Evolutionary conservation across 1,284 basidiomycete genomes (phyloP).

Genomic region (Ceratobasidium theobromae): DNA sequence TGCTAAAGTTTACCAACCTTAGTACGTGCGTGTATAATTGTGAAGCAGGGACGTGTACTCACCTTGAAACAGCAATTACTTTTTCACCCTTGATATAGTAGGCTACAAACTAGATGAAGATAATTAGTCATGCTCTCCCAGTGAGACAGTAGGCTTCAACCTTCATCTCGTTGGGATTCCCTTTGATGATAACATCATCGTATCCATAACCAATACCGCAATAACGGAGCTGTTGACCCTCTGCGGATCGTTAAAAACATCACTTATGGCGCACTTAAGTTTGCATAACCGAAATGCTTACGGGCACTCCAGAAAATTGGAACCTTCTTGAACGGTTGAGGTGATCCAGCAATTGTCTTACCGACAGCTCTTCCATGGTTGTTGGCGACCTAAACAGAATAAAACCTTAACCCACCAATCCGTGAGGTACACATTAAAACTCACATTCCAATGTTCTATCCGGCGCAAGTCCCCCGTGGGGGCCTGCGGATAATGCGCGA

Average conservation of each 20-base stretch:
- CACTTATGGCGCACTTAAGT: constrained; percentile 16
- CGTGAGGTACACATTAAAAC: constrained; percentile 39
- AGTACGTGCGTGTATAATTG: background rate
- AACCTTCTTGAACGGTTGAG: constrained; percentile 64
- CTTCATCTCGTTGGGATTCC: constrained; percentile 78
- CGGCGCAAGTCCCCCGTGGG: constrained; percentile 56
- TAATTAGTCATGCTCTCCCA: background rate
- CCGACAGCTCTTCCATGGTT: constrained; percentile 87
- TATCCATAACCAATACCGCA: constrained; percentile 67
- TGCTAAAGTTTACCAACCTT: constrained; percentile 47
- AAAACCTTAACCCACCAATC: constrained; percentile 6
- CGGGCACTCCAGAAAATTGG: constrained; percentile 90
- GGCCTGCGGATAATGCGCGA: constrained; percentile 77
- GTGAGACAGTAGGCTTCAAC: constrained; percentile 45
- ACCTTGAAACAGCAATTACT: constrained; percentile 80
- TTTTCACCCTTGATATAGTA: constrained; percentile 81
- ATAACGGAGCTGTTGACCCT: constrained; percentile 81
- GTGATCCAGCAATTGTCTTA: constrained; percentile 68
- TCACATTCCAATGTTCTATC: constrained; percentile 91
- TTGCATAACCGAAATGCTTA: constrained; percentile 45
- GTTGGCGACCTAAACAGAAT: constrained; percentile 62
- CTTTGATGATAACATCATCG: constrained; percentile 77
- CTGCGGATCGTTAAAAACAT: constrained; percentile 43
- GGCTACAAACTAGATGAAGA: constrained; percentile 66
- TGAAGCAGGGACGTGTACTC: constrained; percentile 32